Evolutionary conservation across 768 basidiomycete genomes (phyloP).

Genomic region (Tricholoma bakamatsutake): DNA sequence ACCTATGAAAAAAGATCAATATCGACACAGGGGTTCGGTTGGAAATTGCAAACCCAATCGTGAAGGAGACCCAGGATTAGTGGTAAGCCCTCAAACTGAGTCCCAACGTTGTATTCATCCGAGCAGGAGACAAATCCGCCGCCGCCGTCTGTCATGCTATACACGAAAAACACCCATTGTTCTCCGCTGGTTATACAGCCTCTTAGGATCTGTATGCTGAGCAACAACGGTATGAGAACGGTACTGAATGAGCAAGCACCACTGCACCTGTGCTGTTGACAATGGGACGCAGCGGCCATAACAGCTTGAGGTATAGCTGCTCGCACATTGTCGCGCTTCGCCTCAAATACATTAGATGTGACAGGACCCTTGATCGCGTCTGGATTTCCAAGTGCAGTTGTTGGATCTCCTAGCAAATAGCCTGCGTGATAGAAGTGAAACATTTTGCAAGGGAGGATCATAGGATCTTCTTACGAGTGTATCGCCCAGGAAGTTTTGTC

Average conservation of each 20-base stretch:
- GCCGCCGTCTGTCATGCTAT: neutral
- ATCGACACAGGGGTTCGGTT: too few species aligned
- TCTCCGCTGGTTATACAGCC: slow-evolving; percentile 12
- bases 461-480: neutral
- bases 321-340: slow-evolving; percentile 12
- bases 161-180: slow-evolving; percentile 13
- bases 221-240: neutral
- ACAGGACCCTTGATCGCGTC: slow-evolving; percentile 6
- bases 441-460: neutral
- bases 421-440: too few species aligned
- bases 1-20: too few species aligned
- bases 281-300: slow-evolving; percentile 12
- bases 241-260: too few species aligned
- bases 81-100: slow-evolving; percentile 6
- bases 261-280: slow-evolving; percentile 5
- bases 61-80: slow-evolving; percentile 9
- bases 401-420: slow-evolving; percentile 10
- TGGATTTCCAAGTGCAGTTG: slow-evolving; percentile 4
- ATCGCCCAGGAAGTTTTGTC: neutral
- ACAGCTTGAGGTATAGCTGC: slow-evolving; percentile 10
- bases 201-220: slow-evolving; percentile 5
- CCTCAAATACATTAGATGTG: slow-evolving; percentile 14
- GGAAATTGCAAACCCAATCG: slow-evolving; percentile 12
- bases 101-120: slow-evolving; percentile 1
- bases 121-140: slow-evolving; percentile 1